Evolutionary conservation across 2,329 filamentous ascomycete species (phyloP).

Genomic region (Stemphylium vesicarium): DNA sequence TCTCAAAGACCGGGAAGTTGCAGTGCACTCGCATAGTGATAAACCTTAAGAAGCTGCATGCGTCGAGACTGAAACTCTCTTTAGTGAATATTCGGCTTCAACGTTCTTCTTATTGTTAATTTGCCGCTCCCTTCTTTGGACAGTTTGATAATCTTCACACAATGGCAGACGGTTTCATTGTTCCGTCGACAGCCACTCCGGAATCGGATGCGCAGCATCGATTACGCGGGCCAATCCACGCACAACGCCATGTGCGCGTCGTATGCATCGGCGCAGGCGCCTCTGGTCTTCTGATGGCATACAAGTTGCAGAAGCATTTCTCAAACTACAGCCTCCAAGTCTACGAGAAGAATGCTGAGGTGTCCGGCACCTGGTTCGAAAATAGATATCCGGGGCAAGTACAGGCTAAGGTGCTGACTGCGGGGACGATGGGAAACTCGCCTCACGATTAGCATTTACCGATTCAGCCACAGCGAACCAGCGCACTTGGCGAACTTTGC

Average conservation of each 20-base stretch:
- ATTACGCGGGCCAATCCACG: constrained; percentile 42
- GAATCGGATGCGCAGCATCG: constrained; percentile 37
- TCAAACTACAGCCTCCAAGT: constrained; percentile 51
- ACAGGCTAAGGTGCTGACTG: background rate
- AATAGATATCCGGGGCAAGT: constrained; percentile 55
- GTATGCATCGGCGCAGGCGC: constrained; percentile 58
- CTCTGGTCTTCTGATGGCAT: constrained; percentile 56
- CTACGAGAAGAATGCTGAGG: constrained; percentile 58
- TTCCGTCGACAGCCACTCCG: constrained; percentile 28
- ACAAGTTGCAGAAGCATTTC: constrained; percentile 57
- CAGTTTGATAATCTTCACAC: background rate
- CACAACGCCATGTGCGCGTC: constrained; percentile 44
- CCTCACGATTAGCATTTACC: constrained; percentile 4
- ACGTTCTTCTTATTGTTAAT: background rate
- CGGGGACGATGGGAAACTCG: background rate
- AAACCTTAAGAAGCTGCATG: constrained; percentile 8
- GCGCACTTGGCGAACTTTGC: background rate
- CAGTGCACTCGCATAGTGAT: background rate
- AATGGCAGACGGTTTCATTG: constrained; percentile 33
- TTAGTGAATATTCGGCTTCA: background rate
- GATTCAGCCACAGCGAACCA: background rate
- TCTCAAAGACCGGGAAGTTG: constrained; percentile 1
- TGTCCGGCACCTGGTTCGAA: constrained; percentile 61
- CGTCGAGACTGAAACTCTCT: background rate
- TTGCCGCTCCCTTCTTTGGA: background rate